Conservation (phyloP, 805 yeast species). For the Lipomyces anomalus region DNA sequence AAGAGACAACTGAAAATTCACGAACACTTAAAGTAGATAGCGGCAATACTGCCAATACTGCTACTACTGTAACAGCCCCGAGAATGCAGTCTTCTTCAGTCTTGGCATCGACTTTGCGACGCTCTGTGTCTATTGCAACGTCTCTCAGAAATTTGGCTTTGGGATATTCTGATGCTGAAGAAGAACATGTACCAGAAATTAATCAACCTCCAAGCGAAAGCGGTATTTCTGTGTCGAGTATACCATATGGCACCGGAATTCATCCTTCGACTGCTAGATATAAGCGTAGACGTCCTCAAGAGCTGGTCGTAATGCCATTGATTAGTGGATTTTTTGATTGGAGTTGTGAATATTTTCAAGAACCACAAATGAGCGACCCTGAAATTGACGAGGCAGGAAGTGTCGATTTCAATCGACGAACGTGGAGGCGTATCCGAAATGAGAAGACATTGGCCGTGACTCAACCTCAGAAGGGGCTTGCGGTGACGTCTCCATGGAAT, state of each 20-base stretch:
- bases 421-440: slow-evolving; percentile 88
- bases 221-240: slow-evolving; percentile 25
- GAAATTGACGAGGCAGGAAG: slow-evolving; percentile 93
- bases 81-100: slow-evolving; percentile 9
- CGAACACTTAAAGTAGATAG: background rate
- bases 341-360: slow-evolving; percentile 84
- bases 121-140: slow-evolving; percentile 29
- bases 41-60: background rate
- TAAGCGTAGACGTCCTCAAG: slow-evolving; percentile 21
- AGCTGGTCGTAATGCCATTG: slow-evolving; percentile 30
- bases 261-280: slow-evolving; percentile 32
- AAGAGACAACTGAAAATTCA: background rate
- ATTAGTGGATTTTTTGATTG: slow-evolving; percentile 37
- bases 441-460: slow-evolving; percentile 82
- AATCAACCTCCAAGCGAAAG: slow-evolving; percentile 17
- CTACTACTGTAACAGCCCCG: slow-evolving; percentile 5
- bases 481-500: slow-evolving; percentile 83
- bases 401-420: slow-evolving; percentile 66
- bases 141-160: slow-evolving; percentile 25
- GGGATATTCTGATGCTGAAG: slow-evolving; percentile 14
- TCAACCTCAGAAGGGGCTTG: slow-evolving; percentile 79
- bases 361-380: slow-evolving; percentile 82
- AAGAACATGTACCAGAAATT: slow-evolving; percentile 9
- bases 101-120: slow-evolving; percentile 19
- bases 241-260: slow-evolving; percentile 32